A percentile compares a stretch with the other conserved stretches of the same genome.
Evolutionary conservation across 345 rosid genomes (phyloP).

Genomic region (Gossypium thurberi): DNA sequence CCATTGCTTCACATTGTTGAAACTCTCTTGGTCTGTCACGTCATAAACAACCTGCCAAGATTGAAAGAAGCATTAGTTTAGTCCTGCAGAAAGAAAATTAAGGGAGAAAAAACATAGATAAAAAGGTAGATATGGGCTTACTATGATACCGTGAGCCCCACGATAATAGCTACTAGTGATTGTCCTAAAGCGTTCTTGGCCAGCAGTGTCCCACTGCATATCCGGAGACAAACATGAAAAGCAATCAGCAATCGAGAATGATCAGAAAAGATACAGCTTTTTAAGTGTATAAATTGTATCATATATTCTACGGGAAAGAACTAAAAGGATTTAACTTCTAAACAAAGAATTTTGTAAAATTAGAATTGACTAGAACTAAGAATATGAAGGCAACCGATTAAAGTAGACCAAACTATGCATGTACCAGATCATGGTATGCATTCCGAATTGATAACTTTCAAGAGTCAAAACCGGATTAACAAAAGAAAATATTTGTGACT

Average conservation of each 20-base stretch:
- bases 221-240: constrained; percentile 6
- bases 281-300: neutral
- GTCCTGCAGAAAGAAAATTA: neutral
- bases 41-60: constrained; percentile 54
- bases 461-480: neutral
- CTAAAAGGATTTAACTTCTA: neutral
- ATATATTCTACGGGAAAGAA: neutral
- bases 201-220: constrained; percentile 78
- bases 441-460: neutral
- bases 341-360: neutral
- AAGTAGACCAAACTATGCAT: neutral
- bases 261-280: neutral
- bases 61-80: constrained; percentile 8
- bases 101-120: neutral
- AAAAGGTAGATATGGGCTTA: constrained; percentile 15
- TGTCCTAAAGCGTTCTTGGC: constrained; percentile 77
- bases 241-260: neutral
- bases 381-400: neutral
- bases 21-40: constrained; percentile 75
- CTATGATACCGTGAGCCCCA: constrained; percentile 78
- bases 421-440: neutral
- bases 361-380: constrained; percentile 21
- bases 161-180: constrained; percentile 83
- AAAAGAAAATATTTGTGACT: constrained; percentile 7
- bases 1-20: constrained; percentile 76